Evolutionary conservation across 305 asterid species (phyloP), one percentile per base, ranked within the genome.

Genomic region (Fraxinus xanthoxyloides): DNA sequence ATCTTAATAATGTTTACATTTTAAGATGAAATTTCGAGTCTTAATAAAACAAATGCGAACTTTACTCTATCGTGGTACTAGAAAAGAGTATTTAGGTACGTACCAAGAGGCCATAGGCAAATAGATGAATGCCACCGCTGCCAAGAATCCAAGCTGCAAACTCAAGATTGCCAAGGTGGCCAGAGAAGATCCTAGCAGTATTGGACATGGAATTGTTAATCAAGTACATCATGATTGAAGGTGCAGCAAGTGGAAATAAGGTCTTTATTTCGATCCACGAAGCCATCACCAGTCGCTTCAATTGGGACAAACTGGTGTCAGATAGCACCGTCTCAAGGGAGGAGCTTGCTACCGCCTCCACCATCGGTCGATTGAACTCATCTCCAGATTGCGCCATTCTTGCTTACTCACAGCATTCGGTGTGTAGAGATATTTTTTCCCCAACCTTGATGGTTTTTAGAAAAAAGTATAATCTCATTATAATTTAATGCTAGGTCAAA

Each of bases 81-180:
- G 17, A 43, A 12, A 10, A 43, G 51, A 43, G 17, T 43, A 40
- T 10, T 43, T 43, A 43, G 19, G 23, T 1, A 56, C 5, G 0
- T 88, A 92, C 98, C 87, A 94, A 87, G 65, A 94, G 92, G 80
- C 98, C 98, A 79, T 92, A 94, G 79, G 92, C 91, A 85, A 93
- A 90, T 19, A 92, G 79, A 2, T 92, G 94, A 87, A 94, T 90
- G 82, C 95, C 97, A 9, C 84, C 86, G 85, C 88, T 90, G 84
- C 94, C 98, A 72, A 94, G 95, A 15, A 88, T 86, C 23, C 94
- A 95, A 77, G 98, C 97, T 81, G 98, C 98, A 85, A 94, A 88
- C 86, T 94, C 84, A 43, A 88, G 93, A 82, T 89, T 92, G 13
- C 98, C 92, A 69, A 94, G 93, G 76, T 94, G 98, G 77, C 98